Evolutionary conservation across 306 rosid species (phyloP).

Genomic region (Styphnolobium japonicum): DNA sequence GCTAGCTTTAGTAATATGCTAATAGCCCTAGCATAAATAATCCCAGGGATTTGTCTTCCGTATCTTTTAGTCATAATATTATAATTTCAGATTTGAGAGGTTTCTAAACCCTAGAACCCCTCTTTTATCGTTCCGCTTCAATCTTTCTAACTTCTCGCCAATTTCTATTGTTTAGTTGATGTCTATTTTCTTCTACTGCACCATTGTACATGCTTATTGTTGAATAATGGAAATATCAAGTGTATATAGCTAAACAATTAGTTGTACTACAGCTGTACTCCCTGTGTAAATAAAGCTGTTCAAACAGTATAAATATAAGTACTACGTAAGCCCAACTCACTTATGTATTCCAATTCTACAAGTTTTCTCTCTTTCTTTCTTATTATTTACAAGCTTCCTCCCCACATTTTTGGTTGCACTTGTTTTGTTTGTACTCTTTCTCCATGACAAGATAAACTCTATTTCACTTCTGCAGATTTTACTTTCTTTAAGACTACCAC

Average conservation of each 20-base stretch:
- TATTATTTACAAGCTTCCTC: not conserved
- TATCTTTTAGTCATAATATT: too few species aligned
- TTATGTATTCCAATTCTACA: not conserved
- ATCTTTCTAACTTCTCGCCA: too few species aligned
- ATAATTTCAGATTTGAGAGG: too few species aligned
- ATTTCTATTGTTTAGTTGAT: too few species aligned
- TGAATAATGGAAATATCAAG: not conserved
- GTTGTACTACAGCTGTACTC: not conserved
- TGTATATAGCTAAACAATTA: not conserved
- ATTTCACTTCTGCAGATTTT: not conserved
- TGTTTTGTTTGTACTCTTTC: not conserved
- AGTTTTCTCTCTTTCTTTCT: not conserved
- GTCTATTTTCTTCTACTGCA: too few species aligned
- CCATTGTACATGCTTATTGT: not conserved
- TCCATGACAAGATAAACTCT: not conserved
- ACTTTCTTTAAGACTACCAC: not conserved
- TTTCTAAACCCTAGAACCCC: too few species aligned
- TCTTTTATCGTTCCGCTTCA: too few species aligned
- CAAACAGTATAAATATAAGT: not conserved
- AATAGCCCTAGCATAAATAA: too few species aligned
- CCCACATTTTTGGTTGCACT: not conserved
- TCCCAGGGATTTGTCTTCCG: too few species aligned
- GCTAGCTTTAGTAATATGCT: too few species aligned
- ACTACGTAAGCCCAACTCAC: not conserved
- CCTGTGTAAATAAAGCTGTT: not conserved